Percentiles rank a stretch among this genome's conserved stretches.
phyloP scores from a whole-genome alignment of 139 green algal genomes.

The Zygnema cylindricum region DNA sequence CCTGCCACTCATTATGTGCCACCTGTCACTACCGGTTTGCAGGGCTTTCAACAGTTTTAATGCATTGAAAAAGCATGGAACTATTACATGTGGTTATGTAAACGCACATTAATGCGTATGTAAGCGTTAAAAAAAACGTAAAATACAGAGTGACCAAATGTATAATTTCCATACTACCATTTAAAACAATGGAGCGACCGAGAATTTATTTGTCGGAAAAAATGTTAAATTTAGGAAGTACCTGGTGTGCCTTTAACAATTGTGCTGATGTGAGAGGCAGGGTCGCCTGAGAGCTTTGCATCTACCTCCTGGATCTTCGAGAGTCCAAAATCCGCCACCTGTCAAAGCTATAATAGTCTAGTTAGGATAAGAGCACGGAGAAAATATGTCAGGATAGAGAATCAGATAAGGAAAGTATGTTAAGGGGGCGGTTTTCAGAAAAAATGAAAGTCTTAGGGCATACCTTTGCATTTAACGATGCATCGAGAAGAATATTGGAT shows the following conservation, averaged over 20 bases:
- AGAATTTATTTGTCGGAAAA: conserved; percentile 4
- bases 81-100: conserved; percentile 2
- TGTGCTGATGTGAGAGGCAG: conserved; percentile 40
- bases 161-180: neutral
- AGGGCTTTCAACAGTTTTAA: neutral
- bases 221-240: neutral
- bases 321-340: conserved; percentile 54
- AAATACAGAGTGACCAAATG: neutral
- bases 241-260: conserved; percentile 41
- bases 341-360: neutral
- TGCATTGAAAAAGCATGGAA: neutral
- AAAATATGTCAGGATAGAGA: neutral
- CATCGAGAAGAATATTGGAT: conserved; percentile 34
- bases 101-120: neutral
- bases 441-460: neutral
- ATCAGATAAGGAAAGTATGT: conserved; percentile 22
- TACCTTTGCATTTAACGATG: conserved; percentile 28
- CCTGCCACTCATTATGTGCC: neutral
- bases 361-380: neutral
- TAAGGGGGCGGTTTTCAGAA: conserved; percentile 19
- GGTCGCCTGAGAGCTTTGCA: neutral
- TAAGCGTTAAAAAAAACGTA: conserved; percentile 37
- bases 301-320: neutral
- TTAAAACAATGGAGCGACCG: neutral
- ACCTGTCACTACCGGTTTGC: conserved; percentile 22